Evolutionary conservation across 768 basidiomycete species (phyloP).

Genomic region (Albatrellus ellisii): DNA sequence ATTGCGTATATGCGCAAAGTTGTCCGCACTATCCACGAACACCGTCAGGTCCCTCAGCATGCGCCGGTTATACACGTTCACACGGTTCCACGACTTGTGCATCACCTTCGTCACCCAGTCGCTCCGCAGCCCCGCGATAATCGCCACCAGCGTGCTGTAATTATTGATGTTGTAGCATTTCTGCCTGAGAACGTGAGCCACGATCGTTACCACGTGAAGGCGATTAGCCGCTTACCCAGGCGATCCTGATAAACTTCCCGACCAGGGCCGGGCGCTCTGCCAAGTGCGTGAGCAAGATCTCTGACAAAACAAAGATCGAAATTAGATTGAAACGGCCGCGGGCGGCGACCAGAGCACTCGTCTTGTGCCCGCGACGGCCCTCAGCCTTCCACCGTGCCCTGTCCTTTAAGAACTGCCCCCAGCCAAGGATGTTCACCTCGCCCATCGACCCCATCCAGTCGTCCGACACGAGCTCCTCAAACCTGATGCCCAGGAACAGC

Average conservation of each 20-base stretch:
- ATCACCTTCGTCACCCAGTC: slow-evolving; percentile 59
- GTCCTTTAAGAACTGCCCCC: slow-evolving; percentile 73
- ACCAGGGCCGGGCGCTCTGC: slow-evolving; percentile 51
- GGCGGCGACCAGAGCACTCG: slow-evolving; percentile 58
- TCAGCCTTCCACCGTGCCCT: slow-evolving; percentile 56
- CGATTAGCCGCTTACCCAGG: slow-evolving; percentile 45
- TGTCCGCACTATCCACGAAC: slow-evolving; percentile 48
- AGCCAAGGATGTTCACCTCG: slow-evolving; percentile 61
- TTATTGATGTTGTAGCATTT: slow-evolving; percentile 71
- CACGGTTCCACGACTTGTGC: slow-evolving; percentile 49
- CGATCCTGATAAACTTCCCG: slow-evolving; percentile 73
- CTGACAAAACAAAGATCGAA: slow-evolving; percentile 67
- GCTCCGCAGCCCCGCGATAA: slow-evolving; percentile 63
- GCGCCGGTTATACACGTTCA: slow-evolving; percentile 59
- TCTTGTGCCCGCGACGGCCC: slow-evolving; percentile 41
- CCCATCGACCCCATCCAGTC: slow-evolving; percentile 53
- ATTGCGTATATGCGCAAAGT: slow-evolving; percentile 66
- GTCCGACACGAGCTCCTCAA: slow-evolving; percentile 75
- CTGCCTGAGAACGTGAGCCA: slow-evolving; percentile 35
- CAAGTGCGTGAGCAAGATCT: slow-evolving; percentile 65
- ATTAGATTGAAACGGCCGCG: slow-evolving; percentile 79
- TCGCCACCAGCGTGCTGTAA: slow-evolving; percentile 67
- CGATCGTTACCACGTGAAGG: slow-evolving; percentile 2
- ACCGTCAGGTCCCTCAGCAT: slow-evolving; percentile 60
- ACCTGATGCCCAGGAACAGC: slow-evolving; percentile 71